A percentile compares a stretch with the other conserved stretches of the same genome.
These are phyloP conservation scores for Blastocystis sp. DNA, from an alignment of 352 stramenopile species.

Conservation along the genomic window DNA sequence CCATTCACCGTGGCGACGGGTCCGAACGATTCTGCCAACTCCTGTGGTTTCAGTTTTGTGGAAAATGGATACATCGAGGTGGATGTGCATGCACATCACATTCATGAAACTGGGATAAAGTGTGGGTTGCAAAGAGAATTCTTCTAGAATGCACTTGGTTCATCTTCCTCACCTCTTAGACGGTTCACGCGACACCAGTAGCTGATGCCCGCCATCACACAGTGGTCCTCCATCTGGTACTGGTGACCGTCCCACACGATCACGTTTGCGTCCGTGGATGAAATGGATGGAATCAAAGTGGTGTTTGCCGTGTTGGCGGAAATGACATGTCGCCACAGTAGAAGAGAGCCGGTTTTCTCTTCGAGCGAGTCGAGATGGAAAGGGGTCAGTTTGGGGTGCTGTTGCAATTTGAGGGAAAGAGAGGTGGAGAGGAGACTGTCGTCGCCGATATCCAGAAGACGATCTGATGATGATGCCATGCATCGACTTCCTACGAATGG, in stretches of 20 bases:
- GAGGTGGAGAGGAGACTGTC: background rate
- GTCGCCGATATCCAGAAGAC: conserved; percentile 9
- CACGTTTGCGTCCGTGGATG: background rate
- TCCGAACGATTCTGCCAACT: conserved; percentile 27
- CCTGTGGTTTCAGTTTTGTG: background rate
- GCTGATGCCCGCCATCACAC: conserved; percentile 24
- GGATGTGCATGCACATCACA: conserved; percentile 24
- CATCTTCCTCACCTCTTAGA: background rate
- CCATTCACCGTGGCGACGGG: conserved; percentile 26
- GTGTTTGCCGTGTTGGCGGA: background rate
- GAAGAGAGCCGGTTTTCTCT: background rate
- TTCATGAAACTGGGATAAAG: conserved; percentile 21
- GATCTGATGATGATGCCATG: background rate
- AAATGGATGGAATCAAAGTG: background rate
- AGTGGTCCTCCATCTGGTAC: conserved; percentile 50
- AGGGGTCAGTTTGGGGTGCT: background rate
- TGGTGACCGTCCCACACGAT: conserved; percentile 19
- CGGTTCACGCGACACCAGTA: conserved; percentile 41
- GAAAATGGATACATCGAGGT: background rate
- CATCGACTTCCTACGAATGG: background rate
- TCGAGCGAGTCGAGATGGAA: background rate
- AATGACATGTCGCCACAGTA: background rate
- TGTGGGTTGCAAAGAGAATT: background rate
- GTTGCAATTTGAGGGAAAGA: background rate
- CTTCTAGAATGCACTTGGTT: background rate